A percentile compares a stretch with the other conserved stretches of the same genome.
phyloP scores from a whole-genome alignment of 2,329 filamentous ascomycete species.

The Penicillium occitanis region DNA sequence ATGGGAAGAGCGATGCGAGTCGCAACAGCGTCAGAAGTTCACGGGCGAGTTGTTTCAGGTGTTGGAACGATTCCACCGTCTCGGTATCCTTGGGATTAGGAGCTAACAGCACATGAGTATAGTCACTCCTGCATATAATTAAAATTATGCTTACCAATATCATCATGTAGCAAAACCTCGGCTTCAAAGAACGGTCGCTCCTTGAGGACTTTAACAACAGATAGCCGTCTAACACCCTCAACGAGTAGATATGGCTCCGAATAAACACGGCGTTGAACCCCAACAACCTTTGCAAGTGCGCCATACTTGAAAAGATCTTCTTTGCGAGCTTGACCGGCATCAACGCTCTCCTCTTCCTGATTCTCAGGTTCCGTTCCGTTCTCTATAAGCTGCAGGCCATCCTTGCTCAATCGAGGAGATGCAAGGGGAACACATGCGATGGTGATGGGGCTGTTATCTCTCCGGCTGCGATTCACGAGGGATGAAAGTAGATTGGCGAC shows the following conservation, averaged over 20 bases:
- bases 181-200: constrained; percentile 86
- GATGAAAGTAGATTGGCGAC: constrained; percentile 83
- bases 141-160: constrained; percentile 57
- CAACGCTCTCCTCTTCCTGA: constrained; percentile 50
- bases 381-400: constrained; percentile 74
- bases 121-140: not conserved
- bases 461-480: constrained; percentile 74
- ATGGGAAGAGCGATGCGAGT: constrained; percentile 78
- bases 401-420: constrained; percentile 69
- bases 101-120: constrained; percentile 26
- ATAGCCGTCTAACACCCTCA: constrained; percentile 77
- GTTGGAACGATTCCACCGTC: constrained; percentile 69
- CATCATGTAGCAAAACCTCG: constrained; percentile 69
- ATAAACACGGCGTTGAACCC: constrained; percentile 71
- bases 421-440: constrained; percentile 85
- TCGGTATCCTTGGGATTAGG: constrained; percentile 58
- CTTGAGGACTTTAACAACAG: constrained; percentile 70
- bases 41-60: constrained; percentile 78
- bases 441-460: constrained; percentile 66
- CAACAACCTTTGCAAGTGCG: constrained; percentile 74
- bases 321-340: constrained; percentile 61
- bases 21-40: constrained; percentile 83
- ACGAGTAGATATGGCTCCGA: constrained; percentile 81
- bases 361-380: constrained; percentile 53
- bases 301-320: constrained; percentile 80